Evolutionary conservation across 257 asterid species (phyloP).

Genomic region (Nemophila menziesii): DNA sequence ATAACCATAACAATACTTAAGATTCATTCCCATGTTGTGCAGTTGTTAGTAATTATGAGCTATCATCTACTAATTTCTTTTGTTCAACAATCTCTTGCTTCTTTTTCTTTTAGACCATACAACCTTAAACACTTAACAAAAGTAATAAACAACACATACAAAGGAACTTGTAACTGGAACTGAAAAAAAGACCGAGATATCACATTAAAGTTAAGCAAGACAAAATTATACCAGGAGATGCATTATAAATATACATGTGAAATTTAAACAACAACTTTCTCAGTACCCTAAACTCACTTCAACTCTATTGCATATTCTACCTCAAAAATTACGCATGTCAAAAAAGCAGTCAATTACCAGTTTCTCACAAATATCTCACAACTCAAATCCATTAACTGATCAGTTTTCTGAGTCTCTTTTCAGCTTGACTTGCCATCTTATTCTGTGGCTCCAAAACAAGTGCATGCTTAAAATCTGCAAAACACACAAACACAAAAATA

Average conservation of each 20-base stretch:
- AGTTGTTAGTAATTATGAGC: too few species aligned
- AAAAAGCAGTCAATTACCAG: background rate
- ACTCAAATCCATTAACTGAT: slow-evolving; percentile 19
- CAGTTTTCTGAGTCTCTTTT: slow-evolving; percentile 67
- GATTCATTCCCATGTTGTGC: too few species aligned
- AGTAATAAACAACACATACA: too few species aligned
- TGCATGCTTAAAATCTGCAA: slow-evolving; percentile 87
- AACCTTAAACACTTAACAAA: too few species aligned
- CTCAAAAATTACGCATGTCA: background rate
- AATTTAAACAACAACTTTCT: background rate
- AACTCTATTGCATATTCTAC: background rate
- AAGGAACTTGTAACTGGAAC: background rate
- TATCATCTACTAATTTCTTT: too few species aligned
- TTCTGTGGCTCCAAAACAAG: slow-evolving; percentile 92
- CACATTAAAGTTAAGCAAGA: background rate
- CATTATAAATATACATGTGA: background rate
- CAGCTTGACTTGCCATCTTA: slow-evolving; percentile 58
- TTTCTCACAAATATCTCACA: background rate
- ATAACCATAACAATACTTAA: too few species aligned
- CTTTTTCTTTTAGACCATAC: too few species aligned
- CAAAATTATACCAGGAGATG: background rate
- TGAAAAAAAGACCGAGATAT: background rate
- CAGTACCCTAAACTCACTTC: background rate
- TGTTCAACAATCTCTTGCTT: too few species aligned
- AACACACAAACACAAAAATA: background rate